Conservation (phyloP, 345 rosid genomes). For the Populus deltoides region DNA sequence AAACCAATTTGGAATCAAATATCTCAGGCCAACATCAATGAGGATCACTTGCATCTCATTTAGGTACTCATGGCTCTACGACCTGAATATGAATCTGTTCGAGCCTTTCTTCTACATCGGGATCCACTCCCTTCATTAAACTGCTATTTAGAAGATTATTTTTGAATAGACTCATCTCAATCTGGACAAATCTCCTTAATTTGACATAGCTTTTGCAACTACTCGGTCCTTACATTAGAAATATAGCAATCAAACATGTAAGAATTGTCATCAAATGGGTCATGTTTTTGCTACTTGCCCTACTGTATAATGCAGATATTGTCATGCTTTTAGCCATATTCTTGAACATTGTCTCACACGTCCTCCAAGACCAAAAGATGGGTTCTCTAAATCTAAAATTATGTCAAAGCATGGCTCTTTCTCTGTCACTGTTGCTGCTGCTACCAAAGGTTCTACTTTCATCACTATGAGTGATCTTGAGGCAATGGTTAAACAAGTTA, state of each 20-base stretch:
- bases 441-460: not conserved
- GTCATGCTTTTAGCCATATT: not conserved
- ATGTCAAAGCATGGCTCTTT: not conserved
- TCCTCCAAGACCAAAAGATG: not conserved
- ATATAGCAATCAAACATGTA: no score
- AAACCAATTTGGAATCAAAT: not conserved
- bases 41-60: not conserved
- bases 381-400: not conserved
- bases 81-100: not conserved
- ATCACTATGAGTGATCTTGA: not conserved
- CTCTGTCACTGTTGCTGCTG: not conserved
- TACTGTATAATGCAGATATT: not conserved
- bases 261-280: no score
- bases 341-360: not conserved
- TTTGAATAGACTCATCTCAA: not conserved
- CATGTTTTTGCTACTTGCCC: not conserved
- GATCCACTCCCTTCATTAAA: not conserved
- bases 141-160: not conserved
- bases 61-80: not conserved
- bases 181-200: not conserved
- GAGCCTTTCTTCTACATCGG: not conserved
- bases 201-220: no score
- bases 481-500: not conserved
- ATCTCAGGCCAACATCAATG: not conserved
- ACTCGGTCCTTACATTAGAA: no score